Base-by-base conservation (phyloP, 2,329 filamentous ascomycete genomes). In the Fusarium graminum region DNA sequence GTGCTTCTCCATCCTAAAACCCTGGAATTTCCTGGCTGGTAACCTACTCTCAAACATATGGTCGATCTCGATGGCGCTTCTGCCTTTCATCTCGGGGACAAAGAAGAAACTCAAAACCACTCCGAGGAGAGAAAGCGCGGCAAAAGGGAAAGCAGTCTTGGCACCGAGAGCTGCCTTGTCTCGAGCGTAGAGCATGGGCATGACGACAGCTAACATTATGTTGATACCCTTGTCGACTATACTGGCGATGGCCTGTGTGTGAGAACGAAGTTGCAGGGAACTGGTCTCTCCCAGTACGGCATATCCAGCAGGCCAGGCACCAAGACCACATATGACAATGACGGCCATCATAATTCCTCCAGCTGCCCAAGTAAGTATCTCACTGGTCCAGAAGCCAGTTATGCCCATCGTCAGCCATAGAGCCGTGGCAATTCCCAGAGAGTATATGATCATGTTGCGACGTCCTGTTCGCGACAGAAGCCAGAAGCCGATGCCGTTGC, bases 401-500 rank as follows among this genome's bases (percentile, higher is more conserved):
- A 72, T 25, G 0, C 69, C 83, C 74, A 84, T 81, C 0, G 70
- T 75, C 6, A 77, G 69, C 80, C 82, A 85, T 0, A 84, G 62
- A 1, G 79, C 13, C 0, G 74, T 69, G 0, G 78, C 68, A 3
- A 76, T 52, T 0, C 50, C 46, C 5, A 84, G 58, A 0, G 80
- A 80, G 0, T 59, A 51, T 0, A 82, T 42, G 3, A 78, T 78
- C 17, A 84, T 74, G 5, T 59, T 72, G 12, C 83, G 74, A 5
- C 83, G 75, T 0, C 79, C 81, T 6, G 81, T 71, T 4, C 75
- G 72, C 0, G 79, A 78, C 39, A 84, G 70, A 1, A 81, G 70
- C 80, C 80, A 84, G 26, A 85, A 76, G 0, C 80, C 78, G 1
- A 77, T 59, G 0, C 75, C 74, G 34, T 85, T 85, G 6, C 79